phyloP scores from a whole-genome alignment of 2,329 filamentous ascomycete species.

The Ophiostoma quercus region DNA sequence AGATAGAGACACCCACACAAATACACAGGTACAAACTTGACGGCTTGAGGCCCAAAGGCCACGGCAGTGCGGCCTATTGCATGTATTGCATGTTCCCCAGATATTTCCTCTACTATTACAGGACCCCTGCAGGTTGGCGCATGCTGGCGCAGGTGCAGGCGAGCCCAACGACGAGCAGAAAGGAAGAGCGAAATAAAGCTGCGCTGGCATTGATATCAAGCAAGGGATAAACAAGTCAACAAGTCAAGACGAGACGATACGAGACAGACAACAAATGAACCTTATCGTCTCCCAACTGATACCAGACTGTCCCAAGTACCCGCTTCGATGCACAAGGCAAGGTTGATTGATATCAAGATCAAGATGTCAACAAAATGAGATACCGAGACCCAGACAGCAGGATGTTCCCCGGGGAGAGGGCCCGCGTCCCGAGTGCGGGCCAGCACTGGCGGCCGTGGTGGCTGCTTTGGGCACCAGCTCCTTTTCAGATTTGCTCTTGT shows the following conservation, averaged over 20 bases:
- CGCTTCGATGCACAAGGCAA: background rate
- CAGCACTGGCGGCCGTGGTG: background rate
- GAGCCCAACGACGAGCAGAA: background rate
- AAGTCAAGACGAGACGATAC: background rate
- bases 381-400: background rate
- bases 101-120: slow-evolving; percentile 5
- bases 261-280: background rate
- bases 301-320: background rate
- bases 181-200: too few species aligned
- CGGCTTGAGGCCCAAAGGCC: slow-evolving; percentile 8
- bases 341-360: background rate
- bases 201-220: background rate
- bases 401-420: background rate
- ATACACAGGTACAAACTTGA: background rate
- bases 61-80: background rate
- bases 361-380: background rate
- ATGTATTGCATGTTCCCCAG: background rate
- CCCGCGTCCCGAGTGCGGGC: background rate
- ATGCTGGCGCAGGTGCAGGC: background rate
- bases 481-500: background rate
- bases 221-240: background rate
- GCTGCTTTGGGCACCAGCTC: slow-evolving; percentile 4
- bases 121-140: slow-evolving; percentile 6
- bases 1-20: background rate
- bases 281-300: background rate